Conservation (phyloP, 73 alveolate genomes). For the Tetrahymena malaccensis region DNA sequence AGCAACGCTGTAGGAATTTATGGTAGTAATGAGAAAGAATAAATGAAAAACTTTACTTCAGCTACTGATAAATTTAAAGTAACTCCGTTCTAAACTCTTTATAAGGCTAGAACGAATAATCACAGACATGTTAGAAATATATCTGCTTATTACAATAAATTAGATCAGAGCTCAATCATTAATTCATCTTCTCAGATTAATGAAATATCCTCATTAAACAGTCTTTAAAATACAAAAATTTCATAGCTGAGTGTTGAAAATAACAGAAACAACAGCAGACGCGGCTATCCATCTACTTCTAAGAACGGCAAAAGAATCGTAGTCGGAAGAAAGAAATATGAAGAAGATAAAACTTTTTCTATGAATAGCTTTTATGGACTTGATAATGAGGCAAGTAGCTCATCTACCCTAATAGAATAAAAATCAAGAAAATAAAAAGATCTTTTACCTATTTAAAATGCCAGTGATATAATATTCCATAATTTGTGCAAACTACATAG, state of each 20-base stretch:
- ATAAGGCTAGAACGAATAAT: not conserved
- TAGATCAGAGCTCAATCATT: not conserved
- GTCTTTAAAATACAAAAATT: not conserved
- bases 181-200: not conserved
- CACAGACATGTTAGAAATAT: not conserved
- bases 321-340: not conserved
- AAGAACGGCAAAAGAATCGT: not conserved
- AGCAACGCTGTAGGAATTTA: not conserved
- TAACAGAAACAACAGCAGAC: not conserved
- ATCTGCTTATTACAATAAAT: not conserved
- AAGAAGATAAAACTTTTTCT: not conserved
- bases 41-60: not conserved
- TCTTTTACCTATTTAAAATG: not conserved
- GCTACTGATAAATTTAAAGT: not conserved
- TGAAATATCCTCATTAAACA: not conserved
- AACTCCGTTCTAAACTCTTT: not conserved
- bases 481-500: not conserved
- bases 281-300: not conserved
- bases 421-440: not conserved
- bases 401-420: not conserved
- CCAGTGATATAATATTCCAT: not conserved
- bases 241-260: not conserved
- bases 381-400: not conserved
- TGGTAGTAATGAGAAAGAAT: not conserved
- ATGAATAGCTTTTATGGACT: not conserved